Conservation (phyloP, 345 rosid species). For the Cochlearia excelsa region DNA sequence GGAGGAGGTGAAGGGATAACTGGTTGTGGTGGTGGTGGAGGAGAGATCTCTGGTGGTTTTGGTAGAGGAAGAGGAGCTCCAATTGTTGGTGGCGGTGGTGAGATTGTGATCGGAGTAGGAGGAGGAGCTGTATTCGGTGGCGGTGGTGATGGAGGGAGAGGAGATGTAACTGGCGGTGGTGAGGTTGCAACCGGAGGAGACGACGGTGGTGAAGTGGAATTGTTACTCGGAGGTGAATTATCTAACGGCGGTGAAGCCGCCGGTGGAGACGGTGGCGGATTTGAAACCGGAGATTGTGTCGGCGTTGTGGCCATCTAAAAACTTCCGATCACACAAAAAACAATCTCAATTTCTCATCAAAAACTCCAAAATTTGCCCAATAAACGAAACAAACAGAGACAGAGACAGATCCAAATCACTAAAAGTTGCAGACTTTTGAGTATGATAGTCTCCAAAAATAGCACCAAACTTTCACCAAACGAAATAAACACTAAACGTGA, state of each 20-base stretch:
- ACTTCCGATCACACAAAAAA: conserved; percentile 4
- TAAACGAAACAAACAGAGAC: conserved; percentile 6
- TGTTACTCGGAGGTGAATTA: conserved; percentile 20
- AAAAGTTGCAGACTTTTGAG: conserved; percentile 25
- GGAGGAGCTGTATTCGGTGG: conserved; percentile 32
- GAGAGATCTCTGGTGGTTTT: conserved; percentile 22
- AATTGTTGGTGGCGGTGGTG: conserved; percentile 21
- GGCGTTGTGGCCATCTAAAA: conserved; percentile 63
- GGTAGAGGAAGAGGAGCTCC: conserved; percentile 28
- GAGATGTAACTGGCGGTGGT: conserved; percentile 22
- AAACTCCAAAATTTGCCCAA: not conserved
- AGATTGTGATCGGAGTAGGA: conserved; percentile 13
- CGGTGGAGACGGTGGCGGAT: conserved; percentile 27
- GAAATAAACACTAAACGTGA: conserved; percentile 35
- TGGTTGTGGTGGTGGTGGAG: conserved; percentile 31
- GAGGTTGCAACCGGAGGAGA: conserved; percentile 29
- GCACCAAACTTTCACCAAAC: conserved; percentile 51
- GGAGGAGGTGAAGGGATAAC: not conserved
- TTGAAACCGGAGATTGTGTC: conserved; percentile 49
- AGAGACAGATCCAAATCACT: conserved; percentile 8
- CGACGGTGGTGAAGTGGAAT: conserved; percentile 25
- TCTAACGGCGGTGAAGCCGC: conserved; percentile 18
- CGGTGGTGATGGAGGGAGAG: conserved; percentile 22
- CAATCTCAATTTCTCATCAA: conserved; percentile 19
- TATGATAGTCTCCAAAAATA: conserved; percentile 29